phyloP scores from a whole-genome alignment of 768 basidiomycete species.

The Hortiboletus flavorubellus region DNA sequence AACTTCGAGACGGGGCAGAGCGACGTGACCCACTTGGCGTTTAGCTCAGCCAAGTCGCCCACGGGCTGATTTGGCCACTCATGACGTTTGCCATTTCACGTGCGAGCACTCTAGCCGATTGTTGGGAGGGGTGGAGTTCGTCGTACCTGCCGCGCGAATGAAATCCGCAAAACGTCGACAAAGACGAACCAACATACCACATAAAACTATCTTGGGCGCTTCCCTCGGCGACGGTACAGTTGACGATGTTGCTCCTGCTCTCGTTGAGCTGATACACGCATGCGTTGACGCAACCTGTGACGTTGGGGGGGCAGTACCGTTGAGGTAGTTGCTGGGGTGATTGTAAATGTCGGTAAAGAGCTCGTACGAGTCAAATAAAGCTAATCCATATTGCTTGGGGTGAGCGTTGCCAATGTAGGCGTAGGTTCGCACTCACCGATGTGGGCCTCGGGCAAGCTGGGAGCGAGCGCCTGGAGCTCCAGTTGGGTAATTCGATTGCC shows the following conservation, averaged over 20 bases:
- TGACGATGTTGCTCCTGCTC: slow-evolving; percentile 23
- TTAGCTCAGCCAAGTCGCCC: slow-evolving; percentile 51
- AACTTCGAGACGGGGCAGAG: not conserved
- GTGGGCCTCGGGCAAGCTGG: slow-evolving; percentile 49
- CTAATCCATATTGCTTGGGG: slow-evolving; percentile 26
- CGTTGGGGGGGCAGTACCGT: slow-evolving; percentile 63
- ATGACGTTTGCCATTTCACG: slow-evolving; percentile 48
- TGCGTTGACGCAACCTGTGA: slow-evolving; percentile 48
- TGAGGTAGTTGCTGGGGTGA: slow-evolving; percentile 41
- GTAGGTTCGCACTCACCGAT: slow-evolving; percentile 41
- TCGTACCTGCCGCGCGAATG: slow-evolving; percentile 31
- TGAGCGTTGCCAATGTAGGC: not conserved
- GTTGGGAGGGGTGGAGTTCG: slow-evolving; percentile 60
- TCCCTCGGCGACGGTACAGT: slow-evolving; percentile 35
- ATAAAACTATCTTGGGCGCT: slow-evolving; percentile 54
- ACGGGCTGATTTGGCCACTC: slow-evolving; percentile 40
- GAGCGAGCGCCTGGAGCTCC: slow-evolving; percentile 47
- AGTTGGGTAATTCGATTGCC: slow-evolving; percentile 47
- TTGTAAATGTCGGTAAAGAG: slow-evolving; percentile 49
- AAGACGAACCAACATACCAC: slow-evolving; percentile 41
- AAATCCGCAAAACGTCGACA: not conserved
- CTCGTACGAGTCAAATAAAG: slow-evolving; percentile 57
- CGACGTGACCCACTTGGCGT: not conserved
- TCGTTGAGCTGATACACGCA: slow-evolving; percentile 39
- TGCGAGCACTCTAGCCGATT: slow-evolving; percentile 52